phyloP scores from a whole-genome alignment of 1,284 basidiomycete species.

The Malassezia furfur region DNA sequence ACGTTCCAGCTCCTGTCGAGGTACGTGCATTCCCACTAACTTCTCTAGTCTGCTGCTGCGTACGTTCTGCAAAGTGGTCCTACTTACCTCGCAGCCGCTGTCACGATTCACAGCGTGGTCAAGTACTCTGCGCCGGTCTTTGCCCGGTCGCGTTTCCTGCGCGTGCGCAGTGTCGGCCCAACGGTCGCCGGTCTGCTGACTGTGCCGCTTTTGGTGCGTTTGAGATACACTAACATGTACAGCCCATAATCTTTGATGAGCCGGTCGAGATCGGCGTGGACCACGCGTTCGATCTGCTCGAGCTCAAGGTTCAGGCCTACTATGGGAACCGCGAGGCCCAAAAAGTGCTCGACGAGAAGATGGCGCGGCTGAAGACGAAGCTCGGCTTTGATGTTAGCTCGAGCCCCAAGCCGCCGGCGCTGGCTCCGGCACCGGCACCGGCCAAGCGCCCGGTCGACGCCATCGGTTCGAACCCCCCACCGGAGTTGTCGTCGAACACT shows the following conservation, averaged over 20 bases:
- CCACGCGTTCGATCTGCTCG: conserved; percentile 51
- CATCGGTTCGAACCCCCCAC: neutral
- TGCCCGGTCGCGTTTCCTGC: conserved; percentile 57
- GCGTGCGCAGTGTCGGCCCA: conserved; percentile 67
- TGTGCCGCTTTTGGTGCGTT: conserved; percentile 55
- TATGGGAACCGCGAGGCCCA: conserved; percentile 1
- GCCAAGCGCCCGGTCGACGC: neutral
- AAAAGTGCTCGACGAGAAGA: neutral
- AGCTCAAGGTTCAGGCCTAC: conserved; percentile 30
- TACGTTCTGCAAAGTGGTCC: neutral
- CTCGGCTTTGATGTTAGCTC: neutral
- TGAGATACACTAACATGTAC: conserved; percentile 9
- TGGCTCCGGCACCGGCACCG: neutral
- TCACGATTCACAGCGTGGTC: conserved; percentile 43
- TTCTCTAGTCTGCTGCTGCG: conserved; percentile 24
- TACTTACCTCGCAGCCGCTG: conserved; percentile 19
- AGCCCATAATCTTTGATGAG: conserved; percentile 36
- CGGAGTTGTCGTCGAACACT: neutral
- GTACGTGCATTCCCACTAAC: neutral
- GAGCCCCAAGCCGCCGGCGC: neutral
- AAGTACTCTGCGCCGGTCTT: conserved; percentile 67
- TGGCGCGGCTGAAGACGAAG: neutral
- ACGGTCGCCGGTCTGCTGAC: conserved; percentile 59
- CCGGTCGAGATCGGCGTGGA: conserved; percentile 53
- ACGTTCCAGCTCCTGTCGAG: conserved; percentile 45